Percentiles rank a stretch among this genome's conserved stretches.
These are phyloP conservation scores for Ceratocystis papillata DNA, from an alignment of 2,329 filamentous ascomycete species.

Conservation along the genomic window DNA sequence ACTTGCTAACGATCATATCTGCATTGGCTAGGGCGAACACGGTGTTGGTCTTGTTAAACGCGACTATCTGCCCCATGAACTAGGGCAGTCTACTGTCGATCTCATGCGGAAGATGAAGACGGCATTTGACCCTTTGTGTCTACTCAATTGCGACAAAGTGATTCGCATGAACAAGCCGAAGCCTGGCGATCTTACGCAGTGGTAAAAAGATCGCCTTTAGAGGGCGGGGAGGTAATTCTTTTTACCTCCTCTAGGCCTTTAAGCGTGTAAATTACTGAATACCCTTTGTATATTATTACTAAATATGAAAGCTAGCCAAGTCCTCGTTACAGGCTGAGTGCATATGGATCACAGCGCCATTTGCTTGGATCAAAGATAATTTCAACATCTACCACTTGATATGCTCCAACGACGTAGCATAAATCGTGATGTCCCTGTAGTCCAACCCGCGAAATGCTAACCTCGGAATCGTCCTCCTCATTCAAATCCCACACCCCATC, in stretches of 20 bases:
- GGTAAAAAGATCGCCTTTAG: constrained; percentile 30
- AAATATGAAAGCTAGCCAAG: background rate
- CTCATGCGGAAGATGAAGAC: constrained; percentile 78
- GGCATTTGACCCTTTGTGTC: constrained; percentile 63
- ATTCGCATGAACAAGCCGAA: constrained; percentile 46
- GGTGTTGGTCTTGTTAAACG: constrained; percentile 75
- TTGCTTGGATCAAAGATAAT: constrained; percentile 48
- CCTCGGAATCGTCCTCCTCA: constrained; percentile 57
- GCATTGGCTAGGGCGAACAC: constrained; percentile 54
- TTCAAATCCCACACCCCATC: constrained; percentile 59
- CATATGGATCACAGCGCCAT: constrained; percentile 36
- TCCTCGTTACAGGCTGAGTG: constrained; percentile 2
- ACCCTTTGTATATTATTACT: constrained; percentile 9
- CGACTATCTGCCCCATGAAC: constrained; percentile 69
- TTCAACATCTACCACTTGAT: constrained; percentile 57
- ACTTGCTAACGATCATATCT: background rate
- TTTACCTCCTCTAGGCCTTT: background rate
- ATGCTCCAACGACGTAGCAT: constrained; percentile 59
- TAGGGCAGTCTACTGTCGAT: constrained; percentile 64
- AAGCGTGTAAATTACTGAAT: background rate
- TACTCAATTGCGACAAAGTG: constrained; percentile 61
- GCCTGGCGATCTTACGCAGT: constrained; percentile 37
- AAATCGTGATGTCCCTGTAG: constrained; percentile 62
- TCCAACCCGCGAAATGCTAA: constrained; percentile 53
- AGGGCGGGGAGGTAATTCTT: background rate